A percentile compares a stretch with the other conserved stretches of the same genome.
phyloP scores from a whole-genome alignment of 2,329 filamentous ascomycete species.

The Colletotrichum filicis region DNA sequence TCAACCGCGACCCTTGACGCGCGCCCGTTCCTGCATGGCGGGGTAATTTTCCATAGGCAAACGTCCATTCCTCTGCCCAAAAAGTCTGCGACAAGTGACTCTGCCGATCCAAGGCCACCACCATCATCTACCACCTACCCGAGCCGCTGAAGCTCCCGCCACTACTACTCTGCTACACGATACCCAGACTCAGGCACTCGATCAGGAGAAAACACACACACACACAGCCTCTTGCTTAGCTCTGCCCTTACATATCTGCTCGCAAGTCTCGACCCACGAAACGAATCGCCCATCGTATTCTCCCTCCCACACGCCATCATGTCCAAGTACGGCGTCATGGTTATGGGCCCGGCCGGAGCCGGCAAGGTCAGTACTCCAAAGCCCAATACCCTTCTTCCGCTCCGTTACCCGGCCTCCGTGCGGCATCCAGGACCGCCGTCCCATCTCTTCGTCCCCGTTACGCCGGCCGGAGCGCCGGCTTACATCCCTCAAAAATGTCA shows the following conservation, averaged over 20 bases:
- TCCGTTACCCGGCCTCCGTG: slow-evolving; percentile 10
- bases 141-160: neutral
- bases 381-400: neutral
- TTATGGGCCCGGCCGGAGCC: slow-evolving; percentile 95
- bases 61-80: slow-evolving; percentile 11
- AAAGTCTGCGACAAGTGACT: slow-evolving; percentile 14
- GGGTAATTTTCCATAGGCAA: slow-evolving; percentile 31
- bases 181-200: neutral
- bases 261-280: neutral
- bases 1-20: slow-evolving; percentile 29
- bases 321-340: slow-evolving; percentile 94
- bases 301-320: slow-evolving; percentile 57
- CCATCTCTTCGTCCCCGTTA: neutral
- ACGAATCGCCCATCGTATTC: neutral
- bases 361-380: slow-evolving; percentile 73
- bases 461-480: neutral
- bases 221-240: neutral
- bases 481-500: neutral
- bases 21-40: slow-evolving; percentile 36
- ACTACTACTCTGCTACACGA: neutral
- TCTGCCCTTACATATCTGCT: slow-evolving; percentile 14
- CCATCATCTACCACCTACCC: neutral
- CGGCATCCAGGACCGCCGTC: neutral
- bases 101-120: neutral
- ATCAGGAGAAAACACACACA: neutral